Base-by-base conservation (phyloP, 768 basidiomycete genomes). In the Lactarius evosmus region DNA sequence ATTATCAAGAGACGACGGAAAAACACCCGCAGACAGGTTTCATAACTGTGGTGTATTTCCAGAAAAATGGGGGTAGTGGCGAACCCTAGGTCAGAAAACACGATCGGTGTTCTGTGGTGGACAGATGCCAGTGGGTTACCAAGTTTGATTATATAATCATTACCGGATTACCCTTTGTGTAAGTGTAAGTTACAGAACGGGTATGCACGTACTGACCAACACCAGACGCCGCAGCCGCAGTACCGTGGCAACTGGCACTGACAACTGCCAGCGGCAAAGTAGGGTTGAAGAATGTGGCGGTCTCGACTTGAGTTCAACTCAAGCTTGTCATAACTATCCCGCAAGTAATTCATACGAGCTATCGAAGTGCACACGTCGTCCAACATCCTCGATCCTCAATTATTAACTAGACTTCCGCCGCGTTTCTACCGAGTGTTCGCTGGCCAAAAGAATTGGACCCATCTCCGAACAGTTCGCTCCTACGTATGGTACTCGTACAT, bases 1-100 rank as follows among this genome's bases (percentile, higher is more conserved):
- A 90, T 90, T 62, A 95, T 83, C 67, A 94, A 80, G 79, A 1
- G 90, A 89, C 1, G 96, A 78, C 0, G 94, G 94, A 0, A 93
- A 93, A 52, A 95, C 25, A 96, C 91, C 72, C 97, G 94, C 4
- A 97, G 81, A 53, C 89, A 83, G 65, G 1, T 61, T 32, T 58
- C 41, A n/a, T n/a, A n/a, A n/a, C n/a, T n/a, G n/a, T n/a, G n/a
- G 22, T 22, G 22, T 14, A 25, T 25, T 40, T 6, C 7, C 19
- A 19, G 7, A 40, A 40, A 40, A 40, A 12, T 17, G 38, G 16
- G 40, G 6, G 71, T 86, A 88, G 2, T 91, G 85, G 41, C 79
- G 79, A 11, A 91, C 80, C 2, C 83, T 0, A 89, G 87, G 67
- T 85, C 80, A 3, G 77, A 77, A 36, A 79, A 76, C 73, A 88